A percentile compares a stretch with the other conserved stretches of the same genome.
Conservation (phyloP, 139 green algal species). For the Ulvella scutata region DNA sequence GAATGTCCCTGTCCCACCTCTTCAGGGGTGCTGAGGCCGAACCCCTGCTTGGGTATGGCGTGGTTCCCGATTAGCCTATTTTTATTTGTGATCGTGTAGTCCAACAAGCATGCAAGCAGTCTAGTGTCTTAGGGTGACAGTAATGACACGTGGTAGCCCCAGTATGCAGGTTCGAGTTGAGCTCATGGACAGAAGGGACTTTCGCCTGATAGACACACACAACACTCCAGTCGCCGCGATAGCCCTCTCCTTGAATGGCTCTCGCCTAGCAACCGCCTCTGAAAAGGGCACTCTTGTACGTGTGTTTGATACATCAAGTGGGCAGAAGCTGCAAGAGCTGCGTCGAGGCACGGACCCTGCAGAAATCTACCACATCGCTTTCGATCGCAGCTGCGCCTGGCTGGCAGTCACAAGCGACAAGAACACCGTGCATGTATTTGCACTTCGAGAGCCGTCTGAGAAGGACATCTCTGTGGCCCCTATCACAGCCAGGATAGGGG, state of each 20-base stretch:
- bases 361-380: conserved; percentile 68
- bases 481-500: background rate
- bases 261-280: conserved; percentile 74
- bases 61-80: too few relatives aligned
- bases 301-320: conserved; percentile 74
- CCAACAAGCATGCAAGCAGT: too few relatives aligned
- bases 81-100: too few relatives aligned
- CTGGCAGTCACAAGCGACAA: conserved; percentile 82
- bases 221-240: conserved; percentile 56
- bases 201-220: conserved; percentile 83
- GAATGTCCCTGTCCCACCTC: too few relatives aligned
- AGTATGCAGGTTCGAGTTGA: conserved; percentile 84
- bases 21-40: too few relatives aligned
- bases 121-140: too few relatives aligned
- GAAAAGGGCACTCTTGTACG: conserved; percentile 82
- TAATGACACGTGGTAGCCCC: too few relatives aligned
- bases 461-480: background rate
- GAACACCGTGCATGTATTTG: conserved; percentile 76
- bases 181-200: conserved; percentile 77
- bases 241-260: conserved; percentile 59
- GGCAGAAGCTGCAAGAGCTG: conserved; percentile 61
- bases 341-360: conserved; percentile 72
- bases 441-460: conserved; percentile 41
- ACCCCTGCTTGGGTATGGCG: too few relatives aligned
- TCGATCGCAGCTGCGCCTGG: conserved; percentile 56